Percentiles rank a stretch among this genome's conserved stretches.
Conservation (phyloP, 225 moss, liverwort and hornwort species). For the Lunularia cruciata region DNA sequence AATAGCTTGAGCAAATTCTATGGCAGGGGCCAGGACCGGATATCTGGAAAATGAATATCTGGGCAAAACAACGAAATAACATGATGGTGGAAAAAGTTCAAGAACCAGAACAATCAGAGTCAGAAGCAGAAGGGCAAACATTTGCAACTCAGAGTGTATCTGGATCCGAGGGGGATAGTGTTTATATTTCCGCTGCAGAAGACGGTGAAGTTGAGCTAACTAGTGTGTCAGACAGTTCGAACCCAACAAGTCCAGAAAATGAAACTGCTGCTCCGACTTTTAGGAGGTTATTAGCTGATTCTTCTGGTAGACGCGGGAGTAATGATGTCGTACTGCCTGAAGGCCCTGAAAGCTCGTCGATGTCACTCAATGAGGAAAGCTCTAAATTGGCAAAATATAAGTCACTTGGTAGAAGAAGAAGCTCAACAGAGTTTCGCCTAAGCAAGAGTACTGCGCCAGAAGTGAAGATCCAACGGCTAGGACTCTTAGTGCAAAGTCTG, state of each 20-base stretch:
- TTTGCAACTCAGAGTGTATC: neutral
- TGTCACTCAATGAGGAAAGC: neutral
- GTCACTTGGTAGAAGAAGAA: slow-evolving; percentile 13
- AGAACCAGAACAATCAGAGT: neutral
- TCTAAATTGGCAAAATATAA: neutral
- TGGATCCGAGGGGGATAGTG: slow-evolving; percentile 2
- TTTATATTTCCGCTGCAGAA: neutral
- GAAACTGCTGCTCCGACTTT: neutral
- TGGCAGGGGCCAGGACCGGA: slow-evolving; percentile 27
- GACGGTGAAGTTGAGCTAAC: neutral
- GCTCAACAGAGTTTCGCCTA: slow-evolving; percentile 23
- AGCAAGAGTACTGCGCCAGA: slow-evolving; percentile 43
- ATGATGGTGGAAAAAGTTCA: neutral
- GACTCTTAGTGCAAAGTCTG: slow-evolving; percentile 34
- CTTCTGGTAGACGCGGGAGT: slow-evolving; percentile 26
- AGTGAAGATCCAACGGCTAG: slow-evolving; percentile 46
- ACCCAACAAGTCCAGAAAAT: slow-evolving; percentile 1
- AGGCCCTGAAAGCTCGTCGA: too few species aligned
- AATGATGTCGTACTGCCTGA: neutral
- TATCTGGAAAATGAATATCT: slow-evolving; percentile 43
- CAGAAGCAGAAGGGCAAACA: slow-evolving; percentile 7
- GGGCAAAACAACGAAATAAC: too few species aligned
- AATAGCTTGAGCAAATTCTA: too few species aligned
- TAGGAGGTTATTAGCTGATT: slow-evolving; percentile 23
- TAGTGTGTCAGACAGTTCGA: slow-evolving; percentile 13